These are phyloP conservation scores for Huntiella savannae DNA, from an alignment of 2,329 filamentous ascomycete genomes.

Conservation along the genomic window DNA sequence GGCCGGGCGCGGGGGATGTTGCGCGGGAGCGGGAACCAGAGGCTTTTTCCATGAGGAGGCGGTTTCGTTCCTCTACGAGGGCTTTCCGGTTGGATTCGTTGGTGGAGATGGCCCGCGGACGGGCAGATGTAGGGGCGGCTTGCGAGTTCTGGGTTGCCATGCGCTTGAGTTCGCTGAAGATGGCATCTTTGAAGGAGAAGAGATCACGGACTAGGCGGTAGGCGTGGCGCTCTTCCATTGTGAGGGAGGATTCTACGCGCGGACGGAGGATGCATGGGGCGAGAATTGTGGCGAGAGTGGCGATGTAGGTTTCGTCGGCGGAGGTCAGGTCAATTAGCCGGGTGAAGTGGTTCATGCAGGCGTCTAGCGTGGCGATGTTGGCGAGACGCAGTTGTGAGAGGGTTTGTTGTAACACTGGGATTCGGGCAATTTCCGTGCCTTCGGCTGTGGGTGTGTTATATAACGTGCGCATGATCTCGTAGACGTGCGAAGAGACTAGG, in stretches of 20 bases:
- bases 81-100: conserved; percentile 90
- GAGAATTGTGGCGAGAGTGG: conserved; percentile 52
- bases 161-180: conserved; percentile 91
- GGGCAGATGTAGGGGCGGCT: conserved; percentile 29
- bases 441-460: conserved; percentile 70
- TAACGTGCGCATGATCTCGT: conserved; percentile 96
- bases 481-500: conserved; percentile 93
- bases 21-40: conserved; percentile 49
- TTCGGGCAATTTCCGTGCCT: conserved; percentile 54
- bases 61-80: conserved; percentile 82
- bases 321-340: conserved; percentile 91
- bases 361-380: conserved; percentile 97
- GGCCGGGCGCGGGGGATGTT: conserved; percentile 49
- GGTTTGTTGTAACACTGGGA: conserved; percentile 87
- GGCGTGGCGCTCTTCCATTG: conserved; percentile 86
- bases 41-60: conserved; percentile 53
- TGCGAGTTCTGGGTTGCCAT: conserved; percentile 52
- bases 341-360: conserved; percentile 95
- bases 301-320: conserved; percentile 71
- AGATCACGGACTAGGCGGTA: conserved; percentile 82
- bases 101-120: conserved; percentile 75
- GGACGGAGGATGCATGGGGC: conserved; percentile 79
- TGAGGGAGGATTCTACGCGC: conserved; percentile 70
- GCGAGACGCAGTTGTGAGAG: conserved; percentile 85
- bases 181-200: conserved; percentile 81